Conservation (phyloP, 176 grass and related monocot genomes). For the Cenchrus americanus region DNA sequence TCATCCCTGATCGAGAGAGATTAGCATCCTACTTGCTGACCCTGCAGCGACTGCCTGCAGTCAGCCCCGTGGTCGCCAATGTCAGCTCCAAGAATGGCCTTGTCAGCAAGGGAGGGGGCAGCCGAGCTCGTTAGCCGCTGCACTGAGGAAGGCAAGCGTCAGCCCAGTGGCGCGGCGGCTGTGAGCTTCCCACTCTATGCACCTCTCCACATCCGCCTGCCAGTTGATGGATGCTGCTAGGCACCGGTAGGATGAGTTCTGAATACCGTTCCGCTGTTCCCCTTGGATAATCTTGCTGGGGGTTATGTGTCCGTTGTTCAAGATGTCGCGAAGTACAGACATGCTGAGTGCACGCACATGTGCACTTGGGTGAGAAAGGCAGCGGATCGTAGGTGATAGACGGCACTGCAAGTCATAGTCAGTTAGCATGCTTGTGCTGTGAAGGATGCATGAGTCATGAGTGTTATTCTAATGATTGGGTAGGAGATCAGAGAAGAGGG, state of each 20-base stretch:
- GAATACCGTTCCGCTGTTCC: conserved; percentile 53
- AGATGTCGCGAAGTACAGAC: conserved; percentile 84
- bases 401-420: conserved; percentile 78
- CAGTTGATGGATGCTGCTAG: conserved; percentile 62
- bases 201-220: conserved; percentile 82
- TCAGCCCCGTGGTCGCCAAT: neutral
- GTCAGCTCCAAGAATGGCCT: conserved; percentile 19
- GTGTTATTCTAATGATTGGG: neutral
- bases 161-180: conserved; percentile 80
- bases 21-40: conserved; percentile 44
- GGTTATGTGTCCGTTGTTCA: conserved; percentile 57
- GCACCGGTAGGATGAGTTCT: conserved; percentile 67
- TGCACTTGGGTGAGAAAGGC: conserved; percentile 93
- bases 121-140: conserved; percentile 79
- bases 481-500: neutral
- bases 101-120: conserved; percentile 69
- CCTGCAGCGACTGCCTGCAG: conserved; percentile 40
- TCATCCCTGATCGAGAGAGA: conserved; percentile 42
- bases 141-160: conserved; percentile 69
- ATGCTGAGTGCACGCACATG: conserved; percentile 93
- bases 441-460: conserved; percentile 17
- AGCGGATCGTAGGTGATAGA: conserved; percentile 86
- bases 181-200: conserved; percentile 90
- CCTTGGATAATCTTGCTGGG: conserved; percentile 51
- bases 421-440: conserved; percentile 12